Conservation (phyloP, 202 grass and related monocot species). For the Saccharum hybrid region DNA sequence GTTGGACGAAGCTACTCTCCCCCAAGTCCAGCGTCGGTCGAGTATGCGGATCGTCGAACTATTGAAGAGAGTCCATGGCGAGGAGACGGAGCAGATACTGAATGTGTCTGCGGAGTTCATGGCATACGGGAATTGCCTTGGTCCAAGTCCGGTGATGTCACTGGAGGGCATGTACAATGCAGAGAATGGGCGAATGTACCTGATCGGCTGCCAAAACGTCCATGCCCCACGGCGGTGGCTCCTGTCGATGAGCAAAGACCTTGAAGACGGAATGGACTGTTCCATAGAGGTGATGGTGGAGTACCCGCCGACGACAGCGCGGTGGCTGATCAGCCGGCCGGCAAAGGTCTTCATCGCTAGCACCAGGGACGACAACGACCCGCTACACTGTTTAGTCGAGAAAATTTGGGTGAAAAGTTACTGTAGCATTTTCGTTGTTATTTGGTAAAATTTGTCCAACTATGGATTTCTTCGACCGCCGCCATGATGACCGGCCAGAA, state of each 20-base stretch:
- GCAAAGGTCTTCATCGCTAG: slow-evolving; percentile 63
- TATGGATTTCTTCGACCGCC: too few relatives aligned
- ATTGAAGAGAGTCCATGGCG: not conserved
- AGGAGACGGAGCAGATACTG: slow-evolving; percentile 16
- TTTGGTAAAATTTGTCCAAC: too few relatives aligned
- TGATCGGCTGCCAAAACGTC: slow-evolving; percentile 67
- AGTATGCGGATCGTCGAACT: not conserved
- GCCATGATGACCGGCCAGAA: too few relatives aligned
- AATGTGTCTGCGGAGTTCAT: slow-evolving; percentile 52
- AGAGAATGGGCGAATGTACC: slow-evolving; percentile 68
- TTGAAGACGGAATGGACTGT: slow-evolving; percentile 73
- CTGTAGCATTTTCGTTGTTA: too few relatives aligned
- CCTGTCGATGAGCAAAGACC: slow-evolving; percentile 33
- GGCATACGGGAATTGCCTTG: not conserved
- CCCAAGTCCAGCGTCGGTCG: not conserved
- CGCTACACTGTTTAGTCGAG: slow-evolving; percentile 43
- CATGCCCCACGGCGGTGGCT: slow-evolving; percentile 5
- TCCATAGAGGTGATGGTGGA: slow-evolving; percentile 67
- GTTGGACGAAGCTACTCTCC: not conserved
- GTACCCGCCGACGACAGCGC: slow-evolving; percentile 69
- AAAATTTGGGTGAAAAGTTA: too few relatives aligned
- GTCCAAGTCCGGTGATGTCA: slow-evolving; percentile 14
- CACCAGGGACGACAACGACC: slow-evolving; percentile 51
- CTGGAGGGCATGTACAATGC: slow-evolving; percentile 80
- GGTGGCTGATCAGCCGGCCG: slow-evolving; percentile 64